phyloP scores from a whole-genome alignment of 495 filamentous ascomycete species.

The Penicillium riverlandense region DNA sequence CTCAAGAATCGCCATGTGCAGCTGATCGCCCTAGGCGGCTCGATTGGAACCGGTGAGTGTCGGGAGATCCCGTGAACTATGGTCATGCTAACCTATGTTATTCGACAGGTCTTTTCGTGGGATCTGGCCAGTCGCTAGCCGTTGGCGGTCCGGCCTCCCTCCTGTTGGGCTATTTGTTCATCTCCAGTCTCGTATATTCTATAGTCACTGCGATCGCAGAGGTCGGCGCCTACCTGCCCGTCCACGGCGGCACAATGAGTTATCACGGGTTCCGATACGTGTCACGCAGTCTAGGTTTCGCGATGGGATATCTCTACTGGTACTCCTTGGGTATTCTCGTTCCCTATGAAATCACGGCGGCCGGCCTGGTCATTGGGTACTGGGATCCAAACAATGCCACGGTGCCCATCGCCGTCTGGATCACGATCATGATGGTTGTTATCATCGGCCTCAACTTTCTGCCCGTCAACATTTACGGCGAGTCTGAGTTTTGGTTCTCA shows the following conservation, averaged over 20 bases:
- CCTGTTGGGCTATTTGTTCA: conserved; percentile 57
- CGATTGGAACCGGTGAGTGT: conserved; percentile 54
- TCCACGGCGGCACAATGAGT: conserved; percentile 51
- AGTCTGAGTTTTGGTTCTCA: conserved; percentile 69
- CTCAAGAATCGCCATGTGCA: conserved; percentile 54
- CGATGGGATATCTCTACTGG: conserved; percentile 57
- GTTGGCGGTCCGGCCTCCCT: conserved; percentile 56
- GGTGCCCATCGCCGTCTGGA: conserved; percentile 52
- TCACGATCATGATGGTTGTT: conserved; percentile 63
- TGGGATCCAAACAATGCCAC: conserved; percentile 43
- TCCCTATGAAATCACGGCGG: conserved; percentile 59
- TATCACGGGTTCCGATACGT: conserved; percentile 54
- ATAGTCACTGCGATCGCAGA: conserved; percentile 60
- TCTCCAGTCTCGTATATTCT: conserved; percentile 52
- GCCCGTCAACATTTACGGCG: conserved; percentile 60
- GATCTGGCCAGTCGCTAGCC: conserved; percentile 52
- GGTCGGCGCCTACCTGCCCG: conserved; percentile 57
- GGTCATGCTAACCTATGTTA: not conserved
- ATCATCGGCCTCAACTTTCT: conserved; percentile 62
- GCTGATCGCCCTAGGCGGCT: conserved; percentile 62
- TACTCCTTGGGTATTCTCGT: conserved; percentile 62
- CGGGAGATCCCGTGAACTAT: not conserved
- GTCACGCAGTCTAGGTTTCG: conserved; percentile 55
- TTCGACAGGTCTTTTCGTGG: conserved; percentile 31
- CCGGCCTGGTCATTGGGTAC: conserved; percentile 64